These are phyloP conservation scores for Cokeromyces recurvatus DNA, from an alignment of 371 early-diverging fungal genomes.

Conservation along the genomic window DNA sequence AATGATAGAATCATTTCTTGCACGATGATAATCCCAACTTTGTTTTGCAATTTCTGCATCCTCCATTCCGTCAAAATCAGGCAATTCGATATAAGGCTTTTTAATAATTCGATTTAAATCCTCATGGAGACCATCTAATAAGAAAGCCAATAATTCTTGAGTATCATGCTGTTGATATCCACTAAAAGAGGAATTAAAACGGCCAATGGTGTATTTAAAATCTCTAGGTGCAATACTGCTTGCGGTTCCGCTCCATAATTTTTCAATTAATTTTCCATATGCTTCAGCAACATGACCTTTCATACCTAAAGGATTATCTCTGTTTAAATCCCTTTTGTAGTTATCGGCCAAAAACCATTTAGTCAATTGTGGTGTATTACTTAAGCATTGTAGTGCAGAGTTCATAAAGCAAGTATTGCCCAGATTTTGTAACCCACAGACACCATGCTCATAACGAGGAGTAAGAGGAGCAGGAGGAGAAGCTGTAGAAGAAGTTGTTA, in stretches of 20 bases:
- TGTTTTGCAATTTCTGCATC: conserved; percentile 54
- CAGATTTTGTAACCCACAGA: conserved; percentile 69
- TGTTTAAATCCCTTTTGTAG: conserved; percentile 44
- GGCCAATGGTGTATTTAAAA: conserved; percentile 66
- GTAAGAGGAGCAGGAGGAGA: neutral
- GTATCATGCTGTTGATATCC: conserved; percentile 78
- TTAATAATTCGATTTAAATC: conserved; percentile 65
- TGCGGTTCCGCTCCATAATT: conserved; percentile 52
- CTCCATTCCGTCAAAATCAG: conserved; percentile 66
- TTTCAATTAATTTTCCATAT: conserved; percentile 55
- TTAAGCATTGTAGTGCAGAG: conserved; percentile 76
- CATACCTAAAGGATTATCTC: conserved; percentile 57
- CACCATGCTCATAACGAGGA: conserved; percentile 26
- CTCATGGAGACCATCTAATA: conserved; percentile 68
- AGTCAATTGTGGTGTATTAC: conserved; percentile 61
- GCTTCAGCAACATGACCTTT: conserved; percentile 59
- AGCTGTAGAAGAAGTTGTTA: conserved; percentile 11
- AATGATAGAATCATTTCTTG: conserved; percentile 67
- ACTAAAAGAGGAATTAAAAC: conserved; percentile 61
- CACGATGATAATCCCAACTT: conserved; percentile 60
- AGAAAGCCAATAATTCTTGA: conserved; percentile 58
- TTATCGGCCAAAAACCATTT: conserved; percentile 52
- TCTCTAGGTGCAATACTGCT: conserved; percentile 55
- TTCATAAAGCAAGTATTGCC: conserved; percentile 94
- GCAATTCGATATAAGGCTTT: conserved; percentile 72